A percentile compares a stretch with the other conserved stretches of the same genome.
phyloP scores from a whole-genome alignment of 2,329 filamentous ascomycete genomes.

The Pochonia chlamydosporia region DNA sequence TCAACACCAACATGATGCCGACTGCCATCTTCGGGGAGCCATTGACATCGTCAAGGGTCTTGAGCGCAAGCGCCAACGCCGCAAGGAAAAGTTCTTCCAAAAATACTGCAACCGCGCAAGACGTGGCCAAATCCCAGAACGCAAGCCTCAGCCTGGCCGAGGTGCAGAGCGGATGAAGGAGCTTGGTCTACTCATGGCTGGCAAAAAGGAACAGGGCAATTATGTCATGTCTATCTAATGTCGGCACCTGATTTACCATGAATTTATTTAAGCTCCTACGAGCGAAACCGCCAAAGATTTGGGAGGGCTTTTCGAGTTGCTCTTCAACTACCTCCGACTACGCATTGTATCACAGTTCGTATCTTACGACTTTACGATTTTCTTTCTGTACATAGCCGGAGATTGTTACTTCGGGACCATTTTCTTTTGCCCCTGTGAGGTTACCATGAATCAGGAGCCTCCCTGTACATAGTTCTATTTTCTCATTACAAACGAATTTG shows the following conservation, averaged over 20 bases:
- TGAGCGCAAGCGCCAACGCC: constrained; percentile 87
- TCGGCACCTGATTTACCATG: constrained; percentile 7
- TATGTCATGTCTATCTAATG: constrained; percentile 69
- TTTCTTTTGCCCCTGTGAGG: background rate
- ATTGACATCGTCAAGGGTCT: constrained; percentile 97
- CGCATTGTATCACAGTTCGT: background rate
- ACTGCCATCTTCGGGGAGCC: constrained; percentile 76
- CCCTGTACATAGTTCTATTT: background rate
- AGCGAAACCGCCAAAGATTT: too few species aligned
- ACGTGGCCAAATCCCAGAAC: constrained; percentile 57
- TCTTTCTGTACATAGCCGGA: constrained; percentile 10
- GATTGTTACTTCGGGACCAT: background rate
- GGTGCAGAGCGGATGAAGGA: constrained; percentile 82
- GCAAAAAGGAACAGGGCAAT: constrained; percentile 67
- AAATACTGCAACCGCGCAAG: constrained; percentile 82
- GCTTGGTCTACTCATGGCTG: constrained; percentile 82
- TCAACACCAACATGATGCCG: constrained; percentile 22
- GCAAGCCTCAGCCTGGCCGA: constrained; percentile 71
- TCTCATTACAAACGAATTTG: background rate
- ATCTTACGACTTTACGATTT: constrained; percentile 7
- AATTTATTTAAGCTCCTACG: too few species aligned
- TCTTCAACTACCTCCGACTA: background rate
- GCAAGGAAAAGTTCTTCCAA: constrained; percentile 86
- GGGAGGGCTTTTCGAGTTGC: background rate
- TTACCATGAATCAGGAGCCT: background rate